Evolutionary conservation across 257 asterid species (phyloP).

Genomic region (Lithospermum erythrorhizon): DNA sequence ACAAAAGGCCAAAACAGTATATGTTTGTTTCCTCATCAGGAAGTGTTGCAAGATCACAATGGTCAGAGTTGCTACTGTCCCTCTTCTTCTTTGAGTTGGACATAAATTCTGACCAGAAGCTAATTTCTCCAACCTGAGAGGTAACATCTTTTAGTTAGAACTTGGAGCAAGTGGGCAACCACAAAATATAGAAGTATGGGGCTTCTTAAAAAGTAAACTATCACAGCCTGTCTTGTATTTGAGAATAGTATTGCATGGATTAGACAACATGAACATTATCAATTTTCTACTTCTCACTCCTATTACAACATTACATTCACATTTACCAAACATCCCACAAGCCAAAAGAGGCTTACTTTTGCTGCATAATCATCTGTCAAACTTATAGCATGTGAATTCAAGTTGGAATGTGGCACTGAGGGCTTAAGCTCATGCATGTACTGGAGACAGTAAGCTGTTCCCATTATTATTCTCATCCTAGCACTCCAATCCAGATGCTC

Average conservation of each 20-base stretch:
- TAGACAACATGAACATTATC: background rate
- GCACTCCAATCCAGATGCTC: constrained; percentile 90
- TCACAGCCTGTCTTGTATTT: background rate
- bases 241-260: background rate
- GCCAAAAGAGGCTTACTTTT: constrained; percentile 36
- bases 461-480: constrained; percentile 79
- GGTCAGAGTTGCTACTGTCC: constrained; percentile 28
- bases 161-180: background rate
- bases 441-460: constrained; percentile 69
- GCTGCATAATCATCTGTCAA: constrained; percentile 97
- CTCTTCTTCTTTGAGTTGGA: constrained; percentile 28
- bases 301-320: no score
- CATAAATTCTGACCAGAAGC: constrained; percentile 61
- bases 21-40: constrained; percentile 57
- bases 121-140: constrained; percentile 43
- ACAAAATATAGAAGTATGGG: background rate
- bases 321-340: no score
- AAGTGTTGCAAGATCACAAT: constrained; percentile 34
- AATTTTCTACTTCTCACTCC: no score
- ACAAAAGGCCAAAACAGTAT: constrained; percentile 53
- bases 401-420: constrained; percentile 44
- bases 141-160: background rate
- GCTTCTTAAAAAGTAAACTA: background rate
- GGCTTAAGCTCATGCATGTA: constrained; percentile 81
- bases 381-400: constrained; percentile 42